These are phyloP conservation scores for Fusarium albidum DNA, from an alignment of 2,329 filamentous ascomycete genomes.

Conservation along the genomic window DNA sequence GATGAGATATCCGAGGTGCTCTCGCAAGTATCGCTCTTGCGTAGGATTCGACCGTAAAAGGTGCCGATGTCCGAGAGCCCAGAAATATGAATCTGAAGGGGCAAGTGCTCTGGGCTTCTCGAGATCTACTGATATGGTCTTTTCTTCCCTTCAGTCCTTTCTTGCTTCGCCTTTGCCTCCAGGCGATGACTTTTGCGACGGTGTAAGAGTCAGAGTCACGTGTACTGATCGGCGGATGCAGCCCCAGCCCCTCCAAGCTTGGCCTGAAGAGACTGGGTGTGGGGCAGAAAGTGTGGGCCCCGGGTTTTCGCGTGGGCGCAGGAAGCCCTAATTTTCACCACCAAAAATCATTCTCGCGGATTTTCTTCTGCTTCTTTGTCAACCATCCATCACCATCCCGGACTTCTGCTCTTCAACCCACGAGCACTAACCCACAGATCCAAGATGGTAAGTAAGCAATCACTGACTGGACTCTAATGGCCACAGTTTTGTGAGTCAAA, in stretches of 20 bases:
- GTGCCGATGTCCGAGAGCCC: no score
- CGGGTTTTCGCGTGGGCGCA: slow-evolving; percentile 2
- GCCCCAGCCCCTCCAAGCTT: slow-evolving; percentile 1
- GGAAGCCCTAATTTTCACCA: slow-evolving; percentile 52
- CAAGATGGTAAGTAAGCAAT: slow-evolving; percentile 54
- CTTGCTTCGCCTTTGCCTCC: slow-evolving; percentile 21
- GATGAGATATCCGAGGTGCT: not conserved
- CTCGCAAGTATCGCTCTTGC: not conserved
- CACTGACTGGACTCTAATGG: slow-evolving; percentile 49
- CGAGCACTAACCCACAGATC: slow-evolving; percentile 48
- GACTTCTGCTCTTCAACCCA: slow-evolving; percentile 46
- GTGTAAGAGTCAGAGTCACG: slow-evolving; percentile 29
- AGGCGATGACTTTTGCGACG: slow-evolving; percentile 17
- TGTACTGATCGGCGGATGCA: slow-evolving; percentile 4
- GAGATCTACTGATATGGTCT: slow-evolving; percentile 16
- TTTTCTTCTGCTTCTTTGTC: slow-evolving; percentile 40
- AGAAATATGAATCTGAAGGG: not conserved
- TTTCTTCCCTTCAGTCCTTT: not conserved
- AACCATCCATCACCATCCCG: slow-evolving; percentile 42
- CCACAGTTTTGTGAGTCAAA: slow-evolving; percentile 49
- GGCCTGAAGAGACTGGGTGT: no score
- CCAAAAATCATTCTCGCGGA: slow-evolving; percentile 33
- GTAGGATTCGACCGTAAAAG: not conserved
- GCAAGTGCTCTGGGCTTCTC: not conserved
- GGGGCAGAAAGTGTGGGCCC: slow-evolving; percentile 29